A percentile compares a stretch with the other conserved stretches of the same genome.
These are phyloP conservation scores for Fusarium piperis DNA, from an alignment of 2,329 filamentous ascomycete species.

Conservation along the genomic window DNA sequence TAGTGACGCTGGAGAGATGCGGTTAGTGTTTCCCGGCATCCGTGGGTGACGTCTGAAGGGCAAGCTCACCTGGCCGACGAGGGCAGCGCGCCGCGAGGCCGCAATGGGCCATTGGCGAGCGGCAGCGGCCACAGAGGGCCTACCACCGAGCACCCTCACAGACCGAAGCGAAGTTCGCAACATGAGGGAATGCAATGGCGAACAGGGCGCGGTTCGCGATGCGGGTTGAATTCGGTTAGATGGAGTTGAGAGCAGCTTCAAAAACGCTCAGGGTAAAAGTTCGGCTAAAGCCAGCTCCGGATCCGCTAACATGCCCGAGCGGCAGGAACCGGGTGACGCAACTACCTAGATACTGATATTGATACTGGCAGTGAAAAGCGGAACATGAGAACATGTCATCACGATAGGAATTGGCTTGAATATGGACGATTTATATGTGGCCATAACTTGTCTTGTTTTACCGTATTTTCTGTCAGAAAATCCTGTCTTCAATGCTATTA, in stretches of 20 bases:
- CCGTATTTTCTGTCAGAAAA: background rate
- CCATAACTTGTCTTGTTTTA: background rate
- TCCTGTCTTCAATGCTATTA: background rate
- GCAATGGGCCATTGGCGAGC: constrained; percentile 67
- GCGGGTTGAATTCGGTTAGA: constrained; percentile 45
- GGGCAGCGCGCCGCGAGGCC: constrained; percentile 46
- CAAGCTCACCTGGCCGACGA: constrained; percentile 48
- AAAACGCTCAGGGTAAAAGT: constrained; percentile 57
- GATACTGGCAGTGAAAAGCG: background rate
- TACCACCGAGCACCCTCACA: constrained; percentile 67
- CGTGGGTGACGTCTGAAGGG: constrained; percentile 49
- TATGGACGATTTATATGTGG: background rate
- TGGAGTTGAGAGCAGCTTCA: constrained; percentile 47
- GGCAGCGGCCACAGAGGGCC: constrained; percentile 61
- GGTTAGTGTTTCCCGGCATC: constrained; percentile 45
- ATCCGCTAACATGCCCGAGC: constrained; percentile 36
- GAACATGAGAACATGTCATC: background rate
- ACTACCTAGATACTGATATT: constrained; percentile 13
- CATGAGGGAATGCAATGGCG: constrained; percentile 67
- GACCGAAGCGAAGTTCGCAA: constrained; percentile 75
- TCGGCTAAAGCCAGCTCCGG: constrained; percentile 53
- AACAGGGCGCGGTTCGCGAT: constrained; percentile 46
- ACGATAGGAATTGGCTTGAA: background rate
- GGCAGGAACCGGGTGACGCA: constrained; percentile 52
- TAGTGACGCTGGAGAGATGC: constrained; percentile 61